A percentile compares a stretch with the other conserved stretches of the same genome.
Evolutionary conservation across 2,329 filamentous ascomycete species (phyloP).

Genomic region (Diaporthe citrichinensis): DNA sequence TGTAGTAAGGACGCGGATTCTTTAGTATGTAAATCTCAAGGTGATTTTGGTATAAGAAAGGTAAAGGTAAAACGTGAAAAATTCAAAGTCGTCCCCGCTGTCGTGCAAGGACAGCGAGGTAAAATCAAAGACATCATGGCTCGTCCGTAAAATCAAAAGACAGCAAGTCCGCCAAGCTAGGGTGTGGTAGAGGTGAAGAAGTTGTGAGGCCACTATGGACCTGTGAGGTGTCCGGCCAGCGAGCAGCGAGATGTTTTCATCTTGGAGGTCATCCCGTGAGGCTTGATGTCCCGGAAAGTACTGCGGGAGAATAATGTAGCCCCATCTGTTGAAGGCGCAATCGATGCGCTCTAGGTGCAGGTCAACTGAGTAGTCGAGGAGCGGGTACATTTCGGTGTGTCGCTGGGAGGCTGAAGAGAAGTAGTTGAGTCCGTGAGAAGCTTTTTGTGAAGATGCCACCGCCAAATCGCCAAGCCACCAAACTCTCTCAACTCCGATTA

Average conservation of each 20-base stretch:
- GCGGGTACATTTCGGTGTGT: not conserved
- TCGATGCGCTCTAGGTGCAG: constrained; percentile 18
- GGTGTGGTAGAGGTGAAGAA: constrained; percentile 14
- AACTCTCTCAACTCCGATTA: constrained; percentile 39
- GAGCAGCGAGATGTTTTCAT: constrained; percentile 1
- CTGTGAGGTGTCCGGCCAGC: not conserved
- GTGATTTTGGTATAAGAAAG: constrained; percentile 12
- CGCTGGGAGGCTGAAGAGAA: constrained; percentile 17
- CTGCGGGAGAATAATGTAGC: not conserved
- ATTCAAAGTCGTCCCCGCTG: not conserved
- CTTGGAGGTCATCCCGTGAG: not conserved
- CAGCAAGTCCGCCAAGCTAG: constrained; percentile 30
- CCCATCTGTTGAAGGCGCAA: not conserved
- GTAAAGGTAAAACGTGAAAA: not conserved
- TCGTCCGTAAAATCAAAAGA: constrained; percentile 23
- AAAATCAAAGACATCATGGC: constrained; percentile 27
- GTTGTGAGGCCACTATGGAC: not conserved
- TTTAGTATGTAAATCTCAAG: constrained; percentile 28
- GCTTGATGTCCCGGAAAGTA: not conserved
- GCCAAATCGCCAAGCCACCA: constrained; percentile 37
- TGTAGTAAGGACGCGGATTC: constrained; percentile 3
- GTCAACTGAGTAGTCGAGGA: not conserved
- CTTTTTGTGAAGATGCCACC: constrained; percentile 26
- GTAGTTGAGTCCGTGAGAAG: constrained; percentile 5
- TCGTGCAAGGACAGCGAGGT: constrained; percentile 2